These are phyloP conservation scores for Cryptococcus sp. DNA, from an alignment of 1,284 basidiomycete species.

Conservation along the genomic window DNA sequence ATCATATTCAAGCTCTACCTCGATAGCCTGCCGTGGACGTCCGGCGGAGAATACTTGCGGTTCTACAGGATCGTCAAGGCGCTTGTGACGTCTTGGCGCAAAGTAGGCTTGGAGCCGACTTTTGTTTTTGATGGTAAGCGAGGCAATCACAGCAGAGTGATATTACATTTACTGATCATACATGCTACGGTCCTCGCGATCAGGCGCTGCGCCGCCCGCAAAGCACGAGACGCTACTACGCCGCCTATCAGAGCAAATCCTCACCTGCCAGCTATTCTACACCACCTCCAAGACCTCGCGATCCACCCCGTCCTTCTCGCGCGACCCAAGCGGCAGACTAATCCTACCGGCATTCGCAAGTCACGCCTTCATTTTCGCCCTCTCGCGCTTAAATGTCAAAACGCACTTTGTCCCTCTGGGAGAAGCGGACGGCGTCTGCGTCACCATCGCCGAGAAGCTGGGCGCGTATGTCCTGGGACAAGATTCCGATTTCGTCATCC, in stretches of 20 bases:
- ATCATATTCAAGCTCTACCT: conserved; percentile 75
- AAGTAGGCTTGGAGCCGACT: conserved; percentile 69
- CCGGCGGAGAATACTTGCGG: conserved; percentile 75
- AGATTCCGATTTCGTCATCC: conserved; percentile 80
- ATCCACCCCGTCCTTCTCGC: conserved; percentile 69
- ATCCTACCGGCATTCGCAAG: conserved; percentile 75
- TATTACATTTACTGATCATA: background rate
- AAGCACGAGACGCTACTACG: conserved; percentile 72
- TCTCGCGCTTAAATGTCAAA: conserved; percentile 56
- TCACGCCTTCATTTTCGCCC: conserved; percentile 64
- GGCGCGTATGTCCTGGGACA: conserved; percentile 73
- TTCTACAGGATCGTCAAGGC: conserved; percentile 61
- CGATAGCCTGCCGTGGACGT: conserved; percentile 73
- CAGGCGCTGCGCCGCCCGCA: conserved; percentile 70
- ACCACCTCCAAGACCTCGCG: conserved; percentile 74
- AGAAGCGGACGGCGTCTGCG: conserved; percentile 84
- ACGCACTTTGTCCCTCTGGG: conserved; percentile 67
- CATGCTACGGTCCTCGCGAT: background rate
- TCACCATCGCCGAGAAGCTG: conserved; percentile 73
- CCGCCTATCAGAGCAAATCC: conserved; percentile 63
- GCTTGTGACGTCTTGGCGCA: conserved; percentile 69
- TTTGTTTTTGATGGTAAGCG: conserved; percentile 88
- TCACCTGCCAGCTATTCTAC: conserved; percentile 75
- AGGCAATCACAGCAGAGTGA: background rate
- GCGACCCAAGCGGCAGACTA: conserved; percentile 44